These are phyloP conservation scores for Diatrype stigma DNA, from an alignment of 2,329 filamentous ascomycete species.

Conservation along the genomic window DNA sequence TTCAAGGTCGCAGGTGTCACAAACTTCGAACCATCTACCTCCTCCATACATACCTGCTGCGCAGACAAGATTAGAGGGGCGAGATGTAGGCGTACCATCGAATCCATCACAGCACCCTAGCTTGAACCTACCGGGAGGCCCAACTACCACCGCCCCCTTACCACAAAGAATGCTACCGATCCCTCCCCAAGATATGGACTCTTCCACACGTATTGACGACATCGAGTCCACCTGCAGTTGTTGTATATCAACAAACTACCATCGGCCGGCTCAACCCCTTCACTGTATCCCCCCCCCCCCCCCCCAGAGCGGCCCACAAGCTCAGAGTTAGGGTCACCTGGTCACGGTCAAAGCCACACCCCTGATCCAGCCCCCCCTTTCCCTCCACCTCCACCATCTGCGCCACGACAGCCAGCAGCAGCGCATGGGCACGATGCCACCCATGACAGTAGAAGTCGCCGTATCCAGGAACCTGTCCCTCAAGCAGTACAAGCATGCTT, in stretches of 20 bases:
- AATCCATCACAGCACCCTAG: neutral
- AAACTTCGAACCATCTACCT: constrained; percentile 2
- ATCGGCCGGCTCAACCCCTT: too few relatives aligned
- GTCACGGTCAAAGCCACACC: too few relatives aligned
- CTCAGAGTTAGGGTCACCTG: neutral
- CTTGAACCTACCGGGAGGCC: neutral
- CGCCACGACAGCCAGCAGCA: neutral
- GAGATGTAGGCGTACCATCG: neutral
- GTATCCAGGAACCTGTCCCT: constrained; percentile 10
- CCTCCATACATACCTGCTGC: constrained; percentile 7
- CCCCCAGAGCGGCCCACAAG: neutral
- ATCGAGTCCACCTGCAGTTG: neutral
- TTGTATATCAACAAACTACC: neutral
- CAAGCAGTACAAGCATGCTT: constrained; percentile 26
- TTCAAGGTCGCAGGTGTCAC: neutral
- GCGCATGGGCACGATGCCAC: neutral
- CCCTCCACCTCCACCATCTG: neutral
- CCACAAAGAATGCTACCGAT: neutral
- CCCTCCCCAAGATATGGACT: neutral
- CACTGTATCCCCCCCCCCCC: neutral
- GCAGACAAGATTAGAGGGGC: neutral
- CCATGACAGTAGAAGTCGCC: neutral
- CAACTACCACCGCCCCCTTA: neutral
- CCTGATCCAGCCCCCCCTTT: neutral
- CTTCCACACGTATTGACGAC: neutral